These are phyloP conservation scores for Shiraia bambusicola DNA, from an alignment of 2,329 filamentous ascomycete genomes.

Conservation along the genomic window DNA sequence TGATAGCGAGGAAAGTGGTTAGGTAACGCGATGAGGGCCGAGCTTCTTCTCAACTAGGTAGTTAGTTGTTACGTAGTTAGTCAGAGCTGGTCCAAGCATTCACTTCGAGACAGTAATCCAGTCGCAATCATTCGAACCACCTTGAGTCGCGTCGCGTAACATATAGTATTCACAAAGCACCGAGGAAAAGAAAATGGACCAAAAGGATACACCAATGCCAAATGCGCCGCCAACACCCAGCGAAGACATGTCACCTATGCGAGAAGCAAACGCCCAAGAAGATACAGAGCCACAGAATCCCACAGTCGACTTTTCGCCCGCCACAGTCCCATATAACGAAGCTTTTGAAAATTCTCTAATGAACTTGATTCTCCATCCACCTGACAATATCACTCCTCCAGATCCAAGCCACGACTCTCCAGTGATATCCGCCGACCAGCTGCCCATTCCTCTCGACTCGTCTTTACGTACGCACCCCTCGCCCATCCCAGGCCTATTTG, in stretches of 20 bases:
- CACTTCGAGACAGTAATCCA: not conserved
- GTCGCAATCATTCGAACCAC: not conserved
- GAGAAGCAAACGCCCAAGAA: not conserved
- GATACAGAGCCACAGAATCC: constrained; percentile 29
- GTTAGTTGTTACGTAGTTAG: too few relatives aligned
- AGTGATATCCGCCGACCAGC: constrained; percentile 33
- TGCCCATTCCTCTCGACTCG: constrained; percentile 49
- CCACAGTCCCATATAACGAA: constrained; percentile 48
- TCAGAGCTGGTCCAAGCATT: constrained; percentile 6
- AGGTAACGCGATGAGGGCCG: constrained; percentile 7
- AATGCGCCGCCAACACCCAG: constrained; percentile 38
- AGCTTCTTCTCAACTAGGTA: too few relatives aligned
- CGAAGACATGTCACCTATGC: constrained; percentile 19
- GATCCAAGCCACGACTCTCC: constrained; percentile 22
- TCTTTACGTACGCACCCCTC: constrained; percentile 46
- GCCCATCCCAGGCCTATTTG: constrained; percentile 47
- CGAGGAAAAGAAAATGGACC: constrained; percentile 23
- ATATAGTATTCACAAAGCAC: too few relatives aligned
- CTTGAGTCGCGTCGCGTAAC: not conserved
- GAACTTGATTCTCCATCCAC: constrained; percentile 41
- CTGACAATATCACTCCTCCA: constrained; percentile 24
- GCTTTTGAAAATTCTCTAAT: constrained; percentile 50
- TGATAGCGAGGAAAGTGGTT: not conserved
- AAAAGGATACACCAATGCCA: constrained; percentile 25
- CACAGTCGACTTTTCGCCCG: constrained; percentile 45